Percentiles rank a stretch among this genome's conserved stretches.
These are phyloP conservation scores for Lathyrus oleraceus DNA, from an alignment of 306 rosid species.

Conservation along the genomic window DNA sequence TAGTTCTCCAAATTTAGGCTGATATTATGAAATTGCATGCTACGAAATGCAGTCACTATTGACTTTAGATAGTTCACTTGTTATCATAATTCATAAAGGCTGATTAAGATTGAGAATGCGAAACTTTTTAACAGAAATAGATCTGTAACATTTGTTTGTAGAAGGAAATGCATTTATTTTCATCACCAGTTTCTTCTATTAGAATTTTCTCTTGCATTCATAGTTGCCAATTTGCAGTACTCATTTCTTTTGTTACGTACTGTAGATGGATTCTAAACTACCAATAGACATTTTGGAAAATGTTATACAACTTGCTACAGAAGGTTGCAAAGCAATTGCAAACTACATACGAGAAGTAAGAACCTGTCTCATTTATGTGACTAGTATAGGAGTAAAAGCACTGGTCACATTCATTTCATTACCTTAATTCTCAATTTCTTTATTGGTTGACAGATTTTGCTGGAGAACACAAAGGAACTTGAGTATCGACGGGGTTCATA, in stretches of 20 bases:
- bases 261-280: slow-evolving; percentile 90
- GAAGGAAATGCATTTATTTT: slow-evolving; percentile 6
- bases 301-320: slow-evolving; percentile 83
- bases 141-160: slow-evolving; percentile 2
- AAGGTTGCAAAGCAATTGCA: slow-evolving; percentile 97
- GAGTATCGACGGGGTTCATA: slow-evolving; percentile 66
- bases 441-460: slow-evolving; percentile 55
- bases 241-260: slow-evolving; percentile 27
- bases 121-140: no score
- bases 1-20: not conserved
- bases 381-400: not conserved
- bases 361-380: not conserved
- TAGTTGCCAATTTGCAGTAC: no score
- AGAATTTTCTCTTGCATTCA: slow-evolving; percentile 7
- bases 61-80: not conserved
- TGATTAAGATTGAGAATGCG: slow-evolving; percentile 7
- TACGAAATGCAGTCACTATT: not conserved
- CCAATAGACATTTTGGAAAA: slow-evolving; percentile 78
- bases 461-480: slow-evolving; percentile 76
- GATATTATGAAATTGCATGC: not conserved
- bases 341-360: slow-evolving; percentile 73
- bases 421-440: slow-evolving; percentile 11
- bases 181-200: not conserved
- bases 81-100: slow-evolving; percentile 3
- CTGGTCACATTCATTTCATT: slow-evolving; percentile 23